Base-by-base conservation (phyloP, 768 basidiomycete genomes). In the Cystobasidium tubakii region DNA sequence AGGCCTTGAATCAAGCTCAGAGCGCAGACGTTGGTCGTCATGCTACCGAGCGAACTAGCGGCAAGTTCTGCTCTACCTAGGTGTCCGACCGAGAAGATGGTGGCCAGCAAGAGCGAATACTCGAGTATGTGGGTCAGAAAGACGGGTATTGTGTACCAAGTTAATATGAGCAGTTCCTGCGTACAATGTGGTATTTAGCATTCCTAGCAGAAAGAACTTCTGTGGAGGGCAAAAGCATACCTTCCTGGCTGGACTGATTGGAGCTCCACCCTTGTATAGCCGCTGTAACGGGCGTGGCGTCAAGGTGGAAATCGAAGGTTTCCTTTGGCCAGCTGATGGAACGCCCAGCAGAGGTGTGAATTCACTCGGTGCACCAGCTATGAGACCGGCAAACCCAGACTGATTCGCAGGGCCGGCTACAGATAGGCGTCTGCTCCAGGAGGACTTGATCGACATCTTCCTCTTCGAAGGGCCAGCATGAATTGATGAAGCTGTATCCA, bases 31-130 rank as follows among this genome's bases (percentile, higher is more conserved):
- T 85, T 86, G 23, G 87, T 87, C 0, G 88, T 89, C 88, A 90
- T 89, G 13, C 86, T 87, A 1, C 86, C 88, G 13, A 90, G 81
- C 23, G 86, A 88, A 29, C 89, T 87, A 0, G 91, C 92, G 1
- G 95, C 95, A 0, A 98, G 86, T 25, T 92, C 90, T 0, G 86
- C 87, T 0, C 92, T 95, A 0, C 91, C 92, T 13, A 97, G 82
- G 81, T 97, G 95, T 0, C 95, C 95, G 27, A 95, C 89, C 13
- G 88, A 88, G 42, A 98, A 81, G 62, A 95, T 90, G 13, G 91
- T 88, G 1, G 88, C 88, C 44, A 95, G 84, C 57, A 91, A 86
- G 39, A 98, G 86, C 10, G 89, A 90, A 80, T 90, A 94, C 80
- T 98, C 94, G 23, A 91, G 84, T 23, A 91, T 66, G 33, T 79